Percentiles rank a stretch among this genome's conserved stretches.
Evolutionary conservation across 2,329 filamentous ascomycete species (phyloP).

Genomic region (Emmonsiellopsis sp.): DNA sequence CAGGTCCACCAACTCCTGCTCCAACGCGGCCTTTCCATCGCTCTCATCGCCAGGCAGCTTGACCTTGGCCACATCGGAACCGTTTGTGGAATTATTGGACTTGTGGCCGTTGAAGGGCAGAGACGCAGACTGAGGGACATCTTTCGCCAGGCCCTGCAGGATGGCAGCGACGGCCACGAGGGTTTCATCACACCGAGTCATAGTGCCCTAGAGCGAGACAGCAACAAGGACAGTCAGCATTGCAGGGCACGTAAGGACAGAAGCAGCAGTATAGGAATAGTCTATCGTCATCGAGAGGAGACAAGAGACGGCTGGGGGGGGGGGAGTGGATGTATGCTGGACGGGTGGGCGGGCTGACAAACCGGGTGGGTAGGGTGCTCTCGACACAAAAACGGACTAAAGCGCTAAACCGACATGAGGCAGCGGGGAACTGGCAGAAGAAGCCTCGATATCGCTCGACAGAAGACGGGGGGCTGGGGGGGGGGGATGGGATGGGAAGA

Average conservation of each 20-base stretch:
- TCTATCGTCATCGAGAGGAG: constrained; percentile 5
- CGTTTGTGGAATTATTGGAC: constrained; percentile 34
- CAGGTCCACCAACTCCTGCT: constrained; percentile 73
- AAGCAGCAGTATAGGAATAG: constrained; percentile 1
- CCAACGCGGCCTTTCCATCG: constrained; percentile 66
- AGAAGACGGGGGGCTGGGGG: neutral
- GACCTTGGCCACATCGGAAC: constrained; percentile 44
- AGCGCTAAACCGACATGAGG: constrained; percentile 6
- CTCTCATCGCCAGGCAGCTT: constrained; percentile 68
- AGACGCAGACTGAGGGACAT: constrained; percentile 24
- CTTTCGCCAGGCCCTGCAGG: constrained; percentile 37
- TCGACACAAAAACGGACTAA: constrained; percentile 2
- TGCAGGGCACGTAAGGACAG: neutral
- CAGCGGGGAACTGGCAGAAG: constrained; percentile 7
- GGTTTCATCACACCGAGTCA: constrained; percentile 39
- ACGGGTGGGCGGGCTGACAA: neutral
- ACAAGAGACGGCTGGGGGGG: constrained; percentile 1
- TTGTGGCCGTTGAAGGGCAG: constrained; percentile 15
- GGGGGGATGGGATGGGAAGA: neutral
- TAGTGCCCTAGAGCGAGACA: constrained; percentile 24
- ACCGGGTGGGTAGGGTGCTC: constrained; percentile 3
- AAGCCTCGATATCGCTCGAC: constrained; percentile 10
- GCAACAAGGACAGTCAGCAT: constrained; percentile 1
- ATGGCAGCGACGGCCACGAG: constrained; percentile 38
- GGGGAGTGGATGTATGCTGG: neutral